Percentiles rank a stretch among this genome's conserved stretches.
phyloP scores from a whole-genome alignment of 2,329 filamentous ascomycete genomes.

The Chalaropsis ovoidea region DNA sequence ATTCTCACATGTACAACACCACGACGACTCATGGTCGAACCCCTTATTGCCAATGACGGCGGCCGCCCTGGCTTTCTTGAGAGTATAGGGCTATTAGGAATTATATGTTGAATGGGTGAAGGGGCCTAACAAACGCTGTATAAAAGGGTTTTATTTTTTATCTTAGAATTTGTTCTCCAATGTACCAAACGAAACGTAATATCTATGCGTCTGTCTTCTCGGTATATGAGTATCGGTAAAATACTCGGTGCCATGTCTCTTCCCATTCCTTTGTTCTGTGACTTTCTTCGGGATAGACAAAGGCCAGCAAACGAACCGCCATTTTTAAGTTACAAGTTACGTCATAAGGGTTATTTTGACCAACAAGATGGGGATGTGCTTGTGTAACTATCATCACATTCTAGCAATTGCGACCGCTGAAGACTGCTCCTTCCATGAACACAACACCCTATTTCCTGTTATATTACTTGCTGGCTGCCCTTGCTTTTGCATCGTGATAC shows the following conservation, averaged over 20 bases:
- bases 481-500: not conserved
- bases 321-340: not conserved
- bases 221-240: not conserved
- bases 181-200: slow-evolving; percentile 15
- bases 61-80: not conserved
- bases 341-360: not conserved
- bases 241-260: too few species aligned
- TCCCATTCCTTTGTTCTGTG: too few species aligned
- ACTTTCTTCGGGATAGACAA: not conserved
- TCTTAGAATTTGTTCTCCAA: slow-evolving; percentile 19
- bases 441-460: not conserved
- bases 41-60: not conserved
- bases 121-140: slow-evolving; percentile 20
- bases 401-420: not conserved
- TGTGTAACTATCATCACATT: not conserved
- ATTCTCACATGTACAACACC: slow-evolving; percentile 15
- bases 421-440: not conserved
- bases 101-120: not conserved
- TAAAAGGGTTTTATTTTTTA: slow-evolving; percentile 20
- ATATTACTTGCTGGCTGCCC: not conserved
- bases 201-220: not conserved
- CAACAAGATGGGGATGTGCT: not conserved
- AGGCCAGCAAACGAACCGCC: not conserved
- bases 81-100: not conserved
- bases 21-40: not conserved